Percentiles rank a stretch among this genome's conserved stretches.
Conservation (phyloP, 2,329 filamentous ascomycete genomes). For the Aspergillus eucalypticola region DNA sequence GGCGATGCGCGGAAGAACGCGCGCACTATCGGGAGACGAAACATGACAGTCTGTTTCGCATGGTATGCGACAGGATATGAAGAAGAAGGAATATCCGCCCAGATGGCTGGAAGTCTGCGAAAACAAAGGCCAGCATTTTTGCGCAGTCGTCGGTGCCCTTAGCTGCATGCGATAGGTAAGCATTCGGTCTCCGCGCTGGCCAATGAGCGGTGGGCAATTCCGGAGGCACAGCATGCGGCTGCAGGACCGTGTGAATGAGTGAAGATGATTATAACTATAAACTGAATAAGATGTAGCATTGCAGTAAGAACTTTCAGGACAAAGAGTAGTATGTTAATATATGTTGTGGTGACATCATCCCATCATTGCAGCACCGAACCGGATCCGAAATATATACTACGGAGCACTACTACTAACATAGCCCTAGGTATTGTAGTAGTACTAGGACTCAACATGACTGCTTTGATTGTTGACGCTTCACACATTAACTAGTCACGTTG, state of each 20-base stretch:
- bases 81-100: background rate
- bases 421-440: no score
- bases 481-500: no score
- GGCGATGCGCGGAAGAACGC: constrained; percentile 4
- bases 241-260: background rate
- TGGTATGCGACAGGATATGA: constrained; percentile 1
- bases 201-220: background rate
- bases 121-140: background rate
- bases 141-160: background rate
- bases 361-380: no score
- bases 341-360: no score
- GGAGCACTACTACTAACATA: no score
- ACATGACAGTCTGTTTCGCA: constrained; percentile 17
- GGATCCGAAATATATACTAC: no score
- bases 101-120: background rate
- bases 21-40: constrained; percentile 16
- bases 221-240: background rate
- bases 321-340: no score
- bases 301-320: no score
- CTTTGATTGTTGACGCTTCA: no score
- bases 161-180: background rate
- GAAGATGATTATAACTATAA: no score
- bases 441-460: no score
- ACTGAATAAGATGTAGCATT: no score
- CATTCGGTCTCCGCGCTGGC: background rate